Base-by-base conservation (phyloP, 1,284 basidiomycete genomes). In the Fistulina hepatica region DNA sequence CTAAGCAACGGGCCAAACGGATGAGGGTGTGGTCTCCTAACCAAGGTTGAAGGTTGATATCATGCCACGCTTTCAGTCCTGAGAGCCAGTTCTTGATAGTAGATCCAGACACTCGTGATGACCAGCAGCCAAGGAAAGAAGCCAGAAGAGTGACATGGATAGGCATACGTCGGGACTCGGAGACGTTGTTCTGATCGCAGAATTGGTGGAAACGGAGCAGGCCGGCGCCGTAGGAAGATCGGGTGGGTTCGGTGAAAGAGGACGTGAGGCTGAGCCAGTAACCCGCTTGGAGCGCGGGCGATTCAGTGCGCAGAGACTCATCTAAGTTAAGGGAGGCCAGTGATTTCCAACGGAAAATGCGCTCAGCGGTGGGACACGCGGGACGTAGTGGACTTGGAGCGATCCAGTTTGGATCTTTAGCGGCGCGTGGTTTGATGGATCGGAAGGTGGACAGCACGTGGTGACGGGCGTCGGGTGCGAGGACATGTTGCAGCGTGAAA, bases 151-250 rank as follows among this genome's bases (percentile, higher is more conserved):
- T 32, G 3, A 46, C 37, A 0, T 49, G 44, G 0, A 60, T 59
- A 0, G 61, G 63, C 58, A 64, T 61, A 3, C 57, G 48, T 0
- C 5, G 8, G 0, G 39, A 31, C 33, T 64, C 58, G 1, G 44
- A 25, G 4, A 64, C 50, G 0, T 28, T 16, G n/a, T 39, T 26
- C 1, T 39, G 21, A 47, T 64, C 54, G 35, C 60, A 63, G 38
- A 57, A 62, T 34, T 62, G 53, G 2, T 48, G 45, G 40, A 60
- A 64, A 0, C 52, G 47, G 0, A 60, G 49, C 1, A 60, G 44
- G 3, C 60, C 60, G 0, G 61, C 54, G 2, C 48, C 60, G 26
- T 63, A 63, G 1, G 50, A 48, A 2, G 37, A 34, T 3, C 42
- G 51, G 9, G 58, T 55, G 5, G 45, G 46, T 11, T 20, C 39